Conservation (phyloP, 2,329 filamentous ascomycete species). For the Fulvia fulva region DNA sequence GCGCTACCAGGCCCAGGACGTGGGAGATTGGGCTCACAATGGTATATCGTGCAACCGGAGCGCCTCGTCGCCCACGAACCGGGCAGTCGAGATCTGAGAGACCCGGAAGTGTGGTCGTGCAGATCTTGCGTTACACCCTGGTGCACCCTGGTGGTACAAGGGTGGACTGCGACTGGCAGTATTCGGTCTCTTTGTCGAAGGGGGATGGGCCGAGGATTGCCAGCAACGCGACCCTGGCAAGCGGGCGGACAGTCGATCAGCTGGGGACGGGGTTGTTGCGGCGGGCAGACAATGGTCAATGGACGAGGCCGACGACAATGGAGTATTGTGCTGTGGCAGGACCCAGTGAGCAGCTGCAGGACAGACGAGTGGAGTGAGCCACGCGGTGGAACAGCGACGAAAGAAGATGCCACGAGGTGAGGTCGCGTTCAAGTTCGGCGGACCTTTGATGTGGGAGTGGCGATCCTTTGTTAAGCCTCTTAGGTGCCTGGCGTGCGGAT, state of each 20-base stretch:
- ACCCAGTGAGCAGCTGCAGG: neutral
- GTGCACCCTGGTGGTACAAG: constrained; percentile 34
- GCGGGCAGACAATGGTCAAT: constrained; percentile 3
- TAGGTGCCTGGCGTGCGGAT: constrained; percentile 43
- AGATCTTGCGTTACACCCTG: constrained; percentile 43
- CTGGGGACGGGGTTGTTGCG: neutral
- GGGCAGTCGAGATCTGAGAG: constrained; percentile 35
- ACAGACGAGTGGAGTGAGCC: neutral
- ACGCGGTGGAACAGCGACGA: neutral
- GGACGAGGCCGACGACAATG: constrained; percentile 2
- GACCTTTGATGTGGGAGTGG: constrained; percentile 37
- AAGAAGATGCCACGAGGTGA: constrained; percentile 21
- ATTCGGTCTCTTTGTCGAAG: constrained; percentile 32
- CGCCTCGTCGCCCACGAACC: constrained; percentile 36
- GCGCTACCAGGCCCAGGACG: constrained; percentile 33
- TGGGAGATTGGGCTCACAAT: constrained; percentile 39
- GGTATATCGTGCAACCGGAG: constrained; percentile 27
- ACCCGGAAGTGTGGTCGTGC: constrained; percentile 46
- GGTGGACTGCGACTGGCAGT: constrained; percentile 24
- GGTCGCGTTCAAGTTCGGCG: constrained; percentile 20
- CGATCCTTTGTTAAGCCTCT: constrained; percentile 53
- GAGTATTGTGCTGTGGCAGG: constrained; percentile 2
- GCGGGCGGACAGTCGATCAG: neutral
- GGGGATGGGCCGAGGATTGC: constrained; percentile 32
- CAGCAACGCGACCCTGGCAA: constrained; percentile 32